A percentile compares a stretch with the other conserved stretches of the same genome.
phyloP scores from a whole-genome alignment of 169 alveolate species.

The Cystoisospora suis region DNA sequence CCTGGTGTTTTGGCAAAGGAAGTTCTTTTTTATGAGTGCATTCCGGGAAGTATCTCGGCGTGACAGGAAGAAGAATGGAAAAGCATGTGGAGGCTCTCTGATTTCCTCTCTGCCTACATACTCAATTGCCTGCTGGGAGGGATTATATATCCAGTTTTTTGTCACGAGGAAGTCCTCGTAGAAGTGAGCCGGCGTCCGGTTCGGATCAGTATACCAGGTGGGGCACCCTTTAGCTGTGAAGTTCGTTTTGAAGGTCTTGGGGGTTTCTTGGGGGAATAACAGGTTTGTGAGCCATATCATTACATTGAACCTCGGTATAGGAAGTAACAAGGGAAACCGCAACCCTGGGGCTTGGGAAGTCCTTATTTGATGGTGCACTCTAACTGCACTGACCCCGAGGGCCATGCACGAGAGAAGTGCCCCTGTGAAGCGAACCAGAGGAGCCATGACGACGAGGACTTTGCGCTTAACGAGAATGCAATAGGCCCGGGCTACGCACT shows the following conservation, averaged over 20 bases:
- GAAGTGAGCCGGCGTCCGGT: conserved; percentile 28
- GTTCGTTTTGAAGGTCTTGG: not conserved
- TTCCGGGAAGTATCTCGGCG: conserved; percentile 29
- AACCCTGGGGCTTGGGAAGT: too few species aligned
- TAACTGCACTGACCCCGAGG: not conserved
- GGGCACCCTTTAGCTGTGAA: conserved; percentile 52
- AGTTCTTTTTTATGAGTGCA: conserved; percentile 41
- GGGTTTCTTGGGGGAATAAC: conserved; percentile 30
- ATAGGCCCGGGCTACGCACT: too few species aligned
- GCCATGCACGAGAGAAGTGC: not conserved
- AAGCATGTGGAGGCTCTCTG: conserved; percentile 42
- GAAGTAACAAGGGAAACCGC: too few species aligned
- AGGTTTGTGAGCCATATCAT: conserved; percentile 42
- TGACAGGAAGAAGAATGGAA: conserved; percentile 52
- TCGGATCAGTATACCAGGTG: conserved; percentile 42
- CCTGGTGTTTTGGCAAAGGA: conserved; percentile 40
- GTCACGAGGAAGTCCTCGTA: conserved; percentile 37
- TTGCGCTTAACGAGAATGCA: too few species aligned
- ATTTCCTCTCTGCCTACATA: conserved; percentile 31
- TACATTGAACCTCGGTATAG: conserved; percentile 1
- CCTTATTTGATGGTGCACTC: too few species aligned
- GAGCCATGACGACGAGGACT: not conserved
- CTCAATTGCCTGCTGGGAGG: not conserved
- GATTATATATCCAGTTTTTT: conserved; percentile 38
- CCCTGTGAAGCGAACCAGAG: not conserved